These are phyloP conservation scores for Spirogloea muscicola DNA, from an alignment of 139 green algal species.

Conservation along the genomic window DNA sequence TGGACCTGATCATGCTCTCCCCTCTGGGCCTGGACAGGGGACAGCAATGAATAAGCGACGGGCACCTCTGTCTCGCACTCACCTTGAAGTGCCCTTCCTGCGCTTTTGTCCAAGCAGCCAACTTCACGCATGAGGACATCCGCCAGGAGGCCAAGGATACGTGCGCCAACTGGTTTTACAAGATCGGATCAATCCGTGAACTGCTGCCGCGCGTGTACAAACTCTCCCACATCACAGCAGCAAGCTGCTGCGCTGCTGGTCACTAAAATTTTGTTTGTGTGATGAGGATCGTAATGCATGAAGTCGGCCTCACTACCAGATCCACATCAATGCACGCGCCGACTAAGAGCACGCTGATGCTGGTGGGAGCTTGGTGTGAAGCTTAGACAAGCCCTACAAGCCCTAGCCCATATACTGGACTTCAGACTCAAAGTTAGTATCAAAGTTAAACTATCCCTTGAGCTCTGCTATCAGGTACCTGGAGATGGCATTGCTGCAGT, in stretches of 20 bases:
- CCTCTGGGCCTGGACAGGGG: no score
- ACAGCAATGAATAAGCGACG: no score
- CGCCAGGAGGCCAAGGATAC: constrained; percentile 26
- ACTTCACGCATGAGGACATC: constrained; percentile 38
- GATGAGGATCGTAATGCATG: background rate
- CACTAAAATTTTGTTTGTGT: background rate
- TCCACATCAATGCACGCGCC: no score
- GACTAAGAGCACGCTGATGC: no score
- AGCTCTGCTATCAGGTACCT: background rate
- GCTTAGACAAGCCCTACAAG: no score
- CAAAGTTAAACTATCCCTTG: background rate
- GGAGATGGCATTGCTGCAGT: constrained; percentile 41
- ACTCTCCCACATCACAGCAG: background rate
- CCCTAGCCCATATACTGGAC: background rate
- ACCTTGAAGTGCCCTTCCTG: no score
- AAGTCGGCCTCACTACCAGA: background rate
- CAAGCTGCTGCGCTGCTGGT: background rate
- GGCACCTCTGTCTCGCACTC: no score
- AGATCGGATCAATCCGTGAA: constrained; percentile 39
- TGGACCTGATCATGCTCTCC: no score
- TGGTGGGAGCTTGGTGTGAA: no score
- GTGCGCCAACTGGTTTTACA: constrained; percentile 52
- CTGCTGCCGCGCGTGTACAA: constrained; percentile 37
- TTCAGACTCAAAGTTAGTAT: background rate
- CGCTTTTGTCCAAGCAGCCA: no score